Base-by-base conservation (phyloP, 106 monocot species). In the Phalaenopsis aphrodite region DNA sequence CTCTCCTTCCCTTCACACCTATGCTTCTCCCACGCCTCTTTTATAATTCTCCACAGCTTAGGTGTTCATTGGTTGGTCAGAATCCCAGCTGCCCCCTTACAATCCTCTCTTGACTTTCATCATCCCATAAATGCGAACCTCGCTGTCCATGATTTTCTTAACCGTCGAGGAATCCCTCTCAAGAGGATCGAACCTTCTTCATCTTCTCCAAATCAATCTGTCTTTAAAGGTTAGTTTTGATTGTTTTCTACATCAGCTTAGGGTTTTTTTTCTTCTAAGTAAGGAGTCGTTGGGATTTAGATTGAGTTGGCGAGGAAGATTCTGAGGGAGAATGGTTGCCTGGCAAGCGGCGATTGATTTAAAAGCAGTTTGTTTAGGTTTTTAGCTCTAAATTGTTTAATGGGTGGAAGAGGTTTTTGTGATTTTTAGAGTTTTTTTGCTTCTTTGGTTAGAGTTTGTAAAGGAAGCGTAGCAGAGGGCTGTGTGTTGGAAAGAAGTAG, bases 21-120 rank as follows among this genome's bases (percentile, higher is more conserved):
- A 69, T 37, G 3, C 38, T 14, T n/a, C 69, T 14, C n/a, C 37
- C 69, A 6, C 69, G 4, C 18, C 12, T 69, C 38, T 69, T 69
- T 39, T 37, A 69, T 37, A 69, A 69, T 37, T 69, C 69, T 69
- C 38, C 30, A 14, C 8, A 39, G 69, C 30, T 69, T 15, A 69
- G 69, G 69, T 69, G 69, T 30, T 14, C 69, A 39, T 37, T 69
- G 69, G 69, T 69, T 69, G 39, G 39, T 15, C 69, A 69, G 69
- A 69, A 69, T n/a, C 69, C 69, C 69, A 69, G 69, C 69, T 69
- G 69, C 69, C 69, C 69, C n/a, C 38, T 37, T 30, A 38, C 39
- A 15, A 30, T 69, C 30, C 69, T 37, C 69, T 37, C 69, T 14
- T 69, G 69, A 69, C 69, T 69, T 69, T 69, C 39, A 7, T 39